Evolutionary conservation across 1,284 basidiomycete genomes (phyloP).

Genomic region (Macrocystidia cucumis): DNA sequence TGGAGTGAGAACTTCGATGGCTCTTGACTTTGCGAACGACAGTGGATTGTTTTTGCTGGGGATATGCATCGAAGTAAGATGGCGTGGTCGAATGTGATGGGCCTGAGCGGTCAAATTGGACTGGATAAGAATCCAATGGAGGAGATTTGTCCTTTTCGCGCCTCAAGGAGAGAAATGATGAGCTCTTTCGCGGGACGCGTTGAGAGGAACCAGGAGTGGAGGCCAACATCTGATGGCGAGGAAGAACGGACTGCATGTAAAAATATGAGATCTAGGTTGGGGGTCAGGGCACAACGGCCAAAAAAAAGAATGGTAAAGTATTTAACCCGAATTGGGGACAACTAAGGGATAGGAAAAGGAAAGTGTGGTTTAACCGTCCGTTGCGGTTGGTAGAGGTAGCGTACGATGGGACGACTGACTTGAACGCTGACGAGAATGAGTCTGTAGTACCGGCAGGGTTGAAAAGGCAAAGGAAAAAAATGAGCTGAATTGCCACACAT

Average conservation of each 20-base stretch:
- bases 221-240: constrained; percentile 22
- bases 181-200: constrained; percentile 38
- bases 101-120: constrained; percentile 16
- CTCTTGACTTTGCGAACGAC: constrained; percentile 15
- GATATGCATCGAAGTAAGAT: constrained; percentile 30
- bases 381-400: too few species aligned
- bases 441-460: too few species aligned
- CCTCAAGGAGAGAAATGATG: constrained; percentile 46
- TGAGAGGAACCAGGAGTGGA: constrained; percentile 20
- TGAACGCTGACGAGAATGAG: too few species aligned
- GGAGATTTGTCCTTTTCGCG: constrained; percentile 40
- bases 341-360: too few species aligned
- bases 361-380: too few species aligned
- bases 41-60: constrained; percentile 17
- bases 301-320: too few species aligned
- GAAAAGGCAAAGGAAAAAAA: too few species aligned
- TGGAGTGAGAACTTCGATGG: constrained; percentile 13
- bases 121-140: constrained; percentile 18
- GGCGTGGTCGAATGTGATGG: constrained; percentile 14
- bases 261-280: too few species aligned
- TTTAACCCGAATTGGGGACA: too few species aligned
- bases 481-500: too few species aligned
- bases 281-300: too few species aligned
- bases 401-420: too few species aligned
- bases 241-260: constrained; percentile 28